Evolutionary conservation across 169 alveolate species (phyloP), one percentile per base, ranked within the genome.

Genomic region (Plasmodium reichenowi): DNA sequence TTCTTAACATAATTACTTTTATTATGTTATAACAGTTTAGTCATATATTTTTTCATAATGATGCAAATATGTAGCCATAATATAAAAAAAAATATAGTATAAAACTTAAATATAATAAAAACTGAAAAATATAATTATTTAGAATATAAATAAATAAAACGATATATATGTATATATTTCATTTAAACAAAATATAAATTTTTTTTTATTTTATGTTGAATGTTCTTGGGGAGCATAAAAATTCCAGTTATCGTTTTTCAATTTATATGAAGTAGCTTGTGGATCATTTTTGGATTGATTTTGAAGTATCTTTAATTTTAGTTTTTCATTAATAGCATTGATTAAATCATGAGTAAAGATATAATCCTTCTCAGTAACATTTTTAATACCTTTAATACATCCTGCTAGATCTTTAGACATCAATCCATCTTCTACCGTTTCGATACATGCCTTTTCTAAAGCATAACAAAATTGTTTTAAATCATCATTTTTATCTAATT

Each of bases 381-480:
- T 62, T 54, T 76, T 92, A 22, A 93, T 60, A 1, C 88, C 85
- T 52, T 78, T 86, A 29, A 86, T 74, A 45, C 74, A 83, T 2
- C 58, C 48, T 26, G 99, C 99, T 32, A 98, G 93, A 91, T 98
- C 99, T 91, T 98, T 98, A 52, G 99, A 96, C 98, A 96, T 95
- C 83, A 94, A 88, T 17, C 99, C 99, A 26, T 78, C 88, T 90
- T 97, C 98, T 20, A 98, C 97, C 0, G 99, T 95, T 59, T 94
- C 97, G 12, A 96, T 95, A 32, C 96, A 88, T 7, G 98, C 96
- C 13, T 87, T 93, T 91, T 97, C 99, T 45, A 98, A 95, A 38
- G 96, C 96, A 47, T 93, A 58, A 60, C 97, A 88, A 93, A 96
- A 98, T n/a, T 62, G 88, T 70, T 87, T 95, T 50, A 98, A 92